These are phyloP conservation scores for Plasmopara viticola DNA, from an alignment of 352 stramenopile genomes.

Conservation along the genomic window DNA sequence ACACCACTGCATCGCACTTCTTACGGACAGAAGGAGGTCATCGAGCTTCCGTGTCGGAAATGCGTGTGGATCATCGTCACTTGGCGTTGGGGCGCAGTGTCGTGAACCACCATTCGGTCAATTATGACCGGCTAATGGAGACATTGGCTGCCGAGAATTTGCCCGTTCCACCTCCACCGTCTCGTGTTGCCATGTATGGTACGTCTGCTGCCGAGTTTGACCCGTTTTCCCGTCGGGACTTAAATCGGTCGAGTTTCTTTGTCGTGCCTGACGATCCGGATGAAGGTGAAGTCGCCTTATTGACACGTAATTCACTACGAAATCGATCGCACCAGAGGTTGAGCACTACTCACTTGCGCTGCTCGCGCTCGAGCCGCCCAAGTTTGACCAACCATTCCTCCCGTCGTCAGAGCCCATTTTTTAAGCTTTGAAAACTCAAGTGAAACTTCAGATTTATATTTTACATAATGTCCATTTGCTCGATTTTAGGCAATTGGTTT, in stretches of 20 bases:
- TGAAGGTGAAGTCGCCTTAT: too few relatives aligned
- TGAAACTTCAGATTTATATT: too few relatives aligned
- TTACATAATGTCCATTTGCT: too few relatives aligned
- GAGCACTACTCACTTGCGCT: too few relatives aligned
- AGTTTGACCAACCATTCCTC: too few relatives aligned
- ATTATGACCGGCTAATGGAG: constrained; percentile 41
- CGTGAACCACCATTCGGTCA: constrained; percentile 64
- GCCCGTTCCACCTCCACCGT: constrained; percentile 38
- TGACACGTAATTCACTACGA: too few relatives aligned
- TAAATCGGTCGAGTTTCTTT: background rate
- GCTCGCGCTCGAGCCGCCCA: too few relatives aligned
- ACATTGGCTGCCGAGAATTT: constrained; percentile 29
- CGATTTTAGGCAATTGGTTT: too few relatives aligned
- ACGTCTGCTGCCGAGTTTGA: constrained; percentile 37
- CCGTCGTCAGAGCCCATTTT: too few relatives aligned
- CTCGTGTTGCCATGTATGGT: constrained; percentile 63
- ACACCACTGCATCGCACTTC: constrained; percentile 51
- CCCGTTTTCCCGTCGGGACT: constrained; percentile 27
- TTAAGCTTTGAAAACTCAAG: too few relatives aligned
- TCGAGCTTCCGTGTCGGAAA: constrained; percentile 36
- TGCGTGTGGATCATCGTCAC: constrained; percentile 30
- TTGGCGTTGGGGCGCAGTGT: constrained; percentile 43
- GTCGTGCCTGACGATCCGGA: too few relatives aligned
- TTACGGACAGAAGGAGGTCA: constrained; percentile 27
- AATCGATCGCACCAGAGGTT: too few relatives aligned